Base-by-base conservation (phyloP, 768 basidiomycete genomes). In the Pholiota conissans region DNA sequence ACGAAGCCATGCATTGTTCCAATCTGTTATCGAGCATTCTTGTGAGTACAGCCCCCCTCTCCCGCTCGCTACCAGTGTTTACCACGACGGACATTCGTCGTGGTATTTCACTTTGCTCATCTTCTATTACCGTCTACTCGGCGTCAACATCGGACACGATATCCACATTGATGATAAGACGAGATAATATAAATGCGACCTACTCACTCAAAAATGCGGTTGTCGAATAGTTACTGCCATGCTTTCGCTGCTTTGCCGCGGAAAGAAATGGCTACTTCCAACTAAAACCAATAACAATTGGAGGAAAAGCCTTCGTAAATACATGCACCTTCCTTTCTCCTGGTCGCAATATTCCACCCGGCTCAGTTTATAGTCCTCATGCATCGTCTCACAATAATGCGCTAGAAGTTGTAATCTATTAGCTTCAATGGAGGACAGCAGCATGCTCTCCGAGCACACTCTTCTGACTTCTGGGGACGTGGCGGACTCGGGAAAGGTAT, bases 381-480 rank as follows among this genome's bases (percentile, higher is more conserved):
- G 71, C 78, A 18, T 76, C 76, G 0, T 77, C 77, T 8, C 69
- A 73, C 56, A 77, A 79, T 34, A 47, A 74, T 49, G 65, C 74
- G 13, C 60, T 79, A 24, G 76, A 76, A 61, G 61, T 72, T 7
- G 74, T 81, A 26, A 75, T 81, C 32, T 70, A 65, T 62, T 79
- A 6, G 79, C 79, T 10, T 77, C 78, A 10, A 81, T 81, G 79
- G 79, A 81, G 65, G 73, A 76, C 56, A 69, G 69, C 64, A 77
- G 75, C 60, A 77, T 80, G 75, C 76, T 81, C 7, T 74, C 69
- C 61, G 79, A 81, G 64, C 79, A 81, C 58, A 78, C 78, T 1
- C 71, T 81, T 4, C 64, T 79, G 27, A 74, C 78, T 1, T 79
- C 79, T 2, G 79, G 79, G 2, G 79, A 81, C 49, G 71, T 78